Base-by-base conservation (phyloP, 441 rosid genomes). In the Populus hybrid region DNA sequence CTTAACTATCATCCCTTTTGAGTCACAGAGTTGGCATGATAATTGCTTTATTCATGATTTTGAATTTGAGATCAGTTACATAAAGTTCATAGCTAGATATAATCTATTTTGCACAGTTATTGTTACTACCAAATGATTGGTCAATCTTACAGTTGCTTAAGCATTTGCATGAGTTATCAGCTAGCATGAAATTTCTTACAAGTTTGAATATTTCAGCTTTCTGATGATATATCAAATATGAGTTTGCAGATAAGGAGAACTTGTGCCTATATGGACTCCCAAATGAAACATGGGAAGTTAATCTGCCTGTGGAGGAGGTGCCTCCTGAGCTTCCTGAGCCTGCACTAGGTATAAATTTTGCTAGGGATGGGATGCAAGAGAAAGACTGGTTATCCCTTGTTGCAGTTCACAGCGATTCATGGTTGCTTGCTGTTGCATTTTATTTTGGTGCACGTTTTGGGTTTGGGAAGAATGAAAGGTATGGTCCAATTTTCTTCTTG, bases 221-320 rank as follows among this genome's bases (percentile, higher is more conserved):
- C 24, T 70, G 12, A 1, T 75, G 21, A 42, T 75, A 21, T 75
- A 21, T 66, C 8, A 61, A 35, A 29, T 18, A 10, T 69, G 59
- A 61, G 20, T 21, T 56, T 75, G 28, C 84, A 90, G 93, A 89
- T 77, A 88, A 87, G 75, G 92, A 88, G 87, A 90, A 90, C 76
- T 86, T 90, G 20, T 85, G 92, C 85, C 80, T 90, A 77, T 90
- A 88, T 83, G 91, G 92, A 64, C 84, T 83, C 69, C 93, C 93
- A 8, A 87, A 77, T 26, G 93, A 87, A 78, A 89, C 86, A 53
- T 90, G 93, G 93, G 90, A 90, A 81, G 93, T 90, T 69, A 88
- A 86, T 83, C 87, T 93, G 72, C 98, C 98, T 74, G 95, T 94
- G 68, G 96, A 91, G 79, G 93, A 91, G 76, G 90, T 87, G 45